phyloP scores from a whole-genome alignment of 495 filamentous ascomycete species.

The Podospora pseudocomata region DNA sequence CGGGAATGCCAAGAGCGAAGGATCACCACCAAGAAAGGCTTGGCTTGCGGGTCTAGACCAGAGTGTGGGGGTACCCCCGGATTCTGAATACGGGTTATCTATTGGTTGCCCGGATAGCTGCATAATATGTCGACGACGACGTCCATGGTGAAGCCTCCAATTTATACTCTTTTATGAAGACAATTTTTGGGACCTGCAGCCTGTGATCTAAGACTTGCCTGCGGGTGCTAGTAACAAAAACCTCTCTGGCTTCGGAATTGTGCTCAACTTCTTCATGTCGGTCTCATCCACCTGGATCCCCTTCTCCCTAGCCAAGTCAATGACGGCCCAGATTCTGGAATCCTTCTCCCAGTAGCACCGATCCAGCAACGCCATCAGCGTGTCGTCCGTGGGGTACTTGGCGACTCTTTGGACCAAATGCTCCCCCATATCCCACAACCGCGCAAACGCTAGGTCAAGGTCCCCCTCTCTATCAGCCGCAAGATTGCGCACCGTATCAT shows the following conservation, averaged over 20 bases:
- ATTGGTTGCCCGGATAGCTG: not conserved
- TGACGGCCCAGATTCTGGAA: slow-evolving; percentile 40
- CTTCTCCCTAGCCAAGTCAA: slow-evolving; percentile 38
- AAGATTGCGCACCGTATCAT: not conserved
- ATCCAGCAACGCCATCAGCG: slow-evolving; percentile 38
- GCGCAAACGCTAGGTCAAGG: slow-evolving; percentile 56
- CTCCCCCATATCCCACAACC: slow-evolving; percentile 38
- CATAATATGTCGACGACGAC: not conserved
- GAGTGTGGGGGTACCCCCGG: not conserved
- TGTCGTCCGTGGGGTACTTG: slow-evolving; percentile 24
- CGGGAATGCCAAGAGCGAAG: not conserved
- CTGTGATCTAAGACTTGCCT: not conserved
- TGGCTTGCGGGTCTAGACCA: not conserved
- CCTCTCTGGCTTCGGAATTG: slow-evolving; percentile 1
- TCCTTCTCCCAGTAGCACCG: slow-evolving; percentile 42
- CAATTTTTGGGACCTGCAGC: too few relatives aligned
- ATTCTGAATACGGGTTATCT: not conserved
- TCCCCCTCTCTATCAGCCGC: slow-evolving; percentile 34
- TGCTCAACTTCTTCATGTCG: slow-evolving; percentile 11
- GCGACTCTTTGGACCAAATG: not conserved
- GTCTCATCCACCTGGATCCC: slow-evolving; percentile 26
- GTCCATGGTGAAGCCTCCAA: not conserved
- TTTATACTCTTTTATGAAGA: not conserved
- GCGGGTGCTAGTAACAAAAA: not conserved
- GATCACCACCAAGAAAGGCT: not conserved